Conservation (phyloP, 2,329 filamentous ascomycete species). For the Colletotrichum spaethianum region DNA sequence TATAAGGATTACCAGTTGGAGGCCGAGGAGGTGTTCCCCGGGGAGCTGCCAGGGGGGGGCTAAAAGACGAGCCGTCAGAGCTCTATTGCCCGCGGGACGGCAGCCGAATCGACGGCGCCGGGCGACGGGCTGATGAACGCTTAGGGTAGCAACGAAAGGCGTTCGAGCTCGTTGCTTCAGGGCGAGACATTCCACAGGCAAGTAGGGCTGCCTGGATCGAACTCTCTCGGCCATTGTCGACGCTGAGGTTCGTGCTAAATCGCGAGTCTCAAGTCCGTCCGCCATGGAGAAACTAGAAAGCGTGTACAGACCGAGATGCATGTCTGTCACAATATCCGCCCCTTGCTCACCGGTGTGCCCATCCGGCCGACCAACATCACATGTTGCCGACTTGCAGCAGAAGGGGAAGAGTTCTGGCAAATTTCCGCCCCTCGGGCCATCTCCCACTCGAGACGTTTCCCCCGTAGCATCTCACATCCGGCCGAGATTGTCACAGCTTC, state of each 20-base stretch:
- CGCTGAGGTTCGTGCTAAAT: neutral
- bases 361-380: neutral
- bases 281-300: slow-evolving; percentile 1
- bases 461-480: neutral
- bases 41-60: neutral
- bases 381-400: neutral
- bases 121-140: neutral
- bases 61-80: slow-evolving; percentile 2
- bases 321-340: slow-evolving; percentile 17
- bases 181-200: slow-evolving; percentile 11
- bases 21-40: neutral
- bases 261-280: neutral
- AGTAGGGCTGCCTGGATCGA: too few relatives aligned
- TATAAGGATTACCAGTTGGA: neutral
- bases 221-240: too few relatives aligned
- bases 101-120: slow-evolving; percentile 8
- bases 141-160: neutral
- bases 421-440: neutral
- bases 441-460: neutral
- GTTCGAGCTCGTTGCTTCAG: slow-evolving; percentile 8
- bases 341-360: slow-evolving; percentile 31
- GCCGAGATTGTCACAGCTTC: neutral
- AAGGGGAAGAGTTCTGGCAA: neutral
- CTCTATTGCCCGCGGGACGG: neutral
- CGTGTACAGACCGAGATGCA: neutral